Evolutionary conservation across 345 rosid species (phyloP), one percentile per base, ranked within the genome.

Genomic region (Populus ilicifolia): DNA sequence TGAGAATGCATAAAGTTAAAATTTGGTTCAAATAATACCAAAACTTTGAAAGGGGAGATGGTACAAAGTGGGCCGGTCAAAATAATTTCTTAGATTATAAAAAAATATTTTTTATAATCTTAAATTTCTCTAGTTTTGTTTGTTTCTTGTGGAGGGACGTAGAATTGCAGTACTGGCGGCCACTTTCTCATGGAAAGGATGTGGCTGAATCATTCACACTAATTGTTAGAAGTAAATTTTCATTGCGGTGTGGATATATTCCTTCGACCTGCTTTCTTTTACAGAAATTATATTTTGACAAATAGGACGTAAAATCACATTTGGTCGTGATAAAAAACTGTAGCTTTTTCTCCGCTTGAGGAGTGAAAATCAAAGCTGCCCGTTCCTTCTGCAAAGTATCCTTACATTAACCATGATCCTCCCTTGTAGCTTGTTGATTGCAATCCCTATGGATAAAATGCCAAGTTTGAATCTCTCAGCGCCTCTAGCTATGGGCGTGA

Each of bases 311-410:
- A 79, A 77, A 25, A 59, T 14, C 41, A 48, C 38, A 56, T 73
- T 72, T 2, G 78, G 46, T 48, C 70, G 6, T 71, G 61, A 21
- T 72, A 77, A 77, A 84, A 84, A 82, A 73, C 66, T 75, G 77
- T 36, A 62, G 66, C 68, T 75, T 44, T 41, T 67, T 70, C 66
- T 63, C 76, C 17, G 46, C 71, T 29, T 66, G 52, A 21, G 70
- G 70, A 62, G 72, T 39, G 62, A 71, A 61, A 17, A 43, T 23
- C 17, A 44, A 30, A n/a, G 41, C 54, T 30, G 48, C 20, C 68
- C 56, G 38, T 54, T 29, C 38, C 39, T 56, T 65, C 80, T 71
- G 39, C 70, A 72, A 52, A 63, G 2, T 21, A 59, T 43, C 48
- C 44, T 33, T 67, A 44, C 41, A 12, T 71, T 30, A 69, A 44